Evolutionary conservation across 441 rosid species (phyloP), one percentile per base, ranked within the genome.

Genomic region (Adansonia rubrostipa): DNA sequence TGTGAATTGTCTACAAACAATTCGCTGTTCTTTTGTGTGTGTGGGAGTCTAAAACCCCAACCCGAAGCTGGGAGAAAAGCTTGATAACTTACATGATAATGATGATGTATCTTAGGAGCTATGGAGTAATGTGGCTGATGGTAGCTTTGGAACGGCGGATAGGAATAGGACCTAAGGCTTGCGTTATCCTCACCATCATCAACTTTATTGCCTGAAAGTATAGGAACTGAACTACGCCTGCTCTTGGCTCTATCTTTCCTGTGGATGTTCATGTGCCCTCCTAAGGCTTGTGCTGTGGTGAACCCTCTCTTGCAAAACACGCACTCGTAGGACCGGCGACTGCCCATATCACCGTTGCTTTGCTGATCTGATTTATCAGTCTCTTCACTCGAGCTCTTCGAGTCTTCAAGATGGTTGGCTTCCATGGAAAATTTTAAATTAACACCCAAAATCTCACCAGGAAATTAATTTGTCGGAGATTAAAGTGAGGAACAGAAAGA

Each of bases 231-330:
- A 51, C 28, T 71, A 19, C 81, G 78, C 71, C 79, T 72, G 81
- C 56, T 77, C 60, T 82, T 84, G 42, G 82, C 86, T 64, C 84
- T 82, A 62, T 86, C 88, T 78, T 84, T 86, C 62, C 88, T 74
- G 75, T 86, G 87, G 77, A 86, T 82, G 63, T 86, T 86, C 88
- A 86, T 86, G 76, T 86, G 88, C 5, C 88, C 88, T 1, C 88
- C 88, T 19, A 86, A 75, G 60, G 86, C 88, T 47, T 86, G 88
- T 13, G 87, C 88, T 6, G 86, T 86, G 22, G 82, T 82, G 78
- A 86, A 86, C 48, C 87, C 87, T 77, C 87, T 82, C 87, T 82
- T 84, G 84, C 88, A 86, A 78, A 86, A 86, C 51, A 80, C 81
- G 40, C 88, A 86, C 81, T 84, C 85, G 67, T 86, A 80, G 28